These are phyloP conservation scores for Crithidia brevicula DNA, from an alignment of 208 protist genomes.

Conservation along the genomic window DNA sequence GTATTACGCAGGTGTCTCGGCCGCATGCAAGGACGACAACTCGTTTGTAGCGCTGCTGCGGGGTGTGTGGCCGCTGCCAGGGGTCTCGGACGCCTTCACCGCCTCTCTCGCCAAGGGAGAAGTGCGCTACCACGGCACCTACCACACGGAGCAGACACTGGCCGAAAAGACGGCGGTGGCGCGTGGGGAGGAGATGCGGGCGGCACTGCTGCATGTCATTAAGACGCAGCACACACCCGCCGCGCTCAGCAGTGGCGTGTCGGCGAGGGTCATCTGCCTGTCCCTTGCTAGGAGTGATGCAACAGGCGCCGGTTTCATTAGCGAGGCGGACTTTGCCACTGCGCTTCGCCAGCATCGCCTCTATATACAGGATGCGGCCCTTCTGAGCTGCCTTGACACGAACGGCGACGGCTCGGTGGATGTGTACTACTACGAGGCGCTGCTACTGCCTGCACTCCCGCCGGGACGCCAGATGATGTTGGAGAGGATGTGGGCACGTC, in stretches of 20 bases:
- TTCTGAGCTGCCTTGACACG: slow-evolving; percentile 69
- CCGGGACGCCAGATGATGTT: slow-evolving; percentile 73
- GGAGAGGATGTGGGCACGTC: slow-evolving; percentile 68
- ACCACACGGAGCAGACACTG: slow-evolving; percentile 49
- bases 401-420: slow-evolving; percentile 78
- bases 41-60: slow-evolving; percentile 61
- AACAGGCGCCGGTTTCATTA: slow-evolving; percentile 48
- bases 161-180: slow-evolving; percentile 55
- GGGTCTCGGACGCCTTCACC: slow-evolving; percentile 34
- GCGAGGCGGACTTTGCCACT: slow-evolving; percentile 40
- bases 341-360: slow-evolving; percentile 67
- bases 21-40: slow-evolving; percentile 54
- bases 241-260: slow-evolving; percentile 39
- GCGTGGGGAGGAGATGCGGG: slow-evolving; percentile 30
- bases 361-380: slow-evolving; percentile 55
- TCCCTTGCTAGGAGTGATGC: slow-evolving; percentile 44
- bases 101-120: slow-evolving; percentile 14
- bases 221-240: slow-evolving; percentile 40
- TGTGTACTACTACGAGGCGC: slow-evolving; percentile 61
- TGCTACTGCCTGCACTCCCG: slow-evolving; percentile 56
- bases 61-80: slow-evolving; percentile 63
- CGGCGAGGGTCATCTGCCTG: slow-evolving; percentile 42
- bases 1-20: slow-evolving; percentile 79
- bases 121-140: slow-evolving; percentile 28
- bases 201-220: slow-evolving; percentile 50